phyloP scores from a whole-genome alignment of 2,329 filamentous ascomycete genomes.

The Rachicladosporium sp. region DNA sequence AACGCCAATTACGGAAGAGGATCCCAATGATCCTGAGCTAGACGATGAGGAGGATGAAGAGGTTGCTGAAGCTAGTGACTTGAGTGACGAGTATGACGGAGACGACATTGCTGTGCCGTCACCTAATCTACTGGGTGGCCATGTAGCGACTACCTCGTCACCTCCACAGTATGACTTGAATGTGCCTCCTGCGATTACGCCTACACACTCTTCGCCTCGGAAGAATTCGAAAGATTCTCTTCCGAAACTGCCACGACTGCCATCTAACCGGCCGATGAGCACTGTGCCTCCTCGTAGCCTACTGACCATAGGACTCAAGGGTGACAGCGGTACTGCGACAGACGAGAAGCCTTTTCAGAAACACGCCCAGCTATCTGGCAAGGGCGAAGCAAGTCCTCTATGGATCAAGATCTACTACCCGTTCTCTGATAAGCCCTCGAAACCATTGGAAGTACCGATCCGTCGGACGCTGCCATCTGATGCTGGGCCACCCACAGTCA shows the following conservation, averaged over 20 bases:
- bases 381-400: constrained; percentile 65
- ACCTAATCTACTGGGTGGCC: constrained; percentile 53
- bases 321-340: constrained; percentile 5
- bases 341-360: constrained; percentile 60
- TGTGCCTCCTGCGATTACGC: constrained; percentile 30
- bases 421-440: constrained; percentile 52
- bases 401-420: constrained; percentile 67
- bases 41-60: constrained; percentile 28
- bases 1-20: constrained; percentile 35
- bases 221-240: constrained; percentile 47
- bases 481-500: constrained; percentile 55
- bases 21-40: constrained; percentile 22
- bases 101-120: constrained; percentile 42
- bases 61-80: constrained; percentile 26
- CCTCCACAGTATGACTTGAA: constrained; percentile 23
- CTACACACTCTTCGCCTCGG: constrained; percentile 45
- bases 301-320: constrained; percentile 55
- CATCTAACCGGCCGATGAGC: constrained; percentile 61
- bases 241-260: constrained; percentile 51
- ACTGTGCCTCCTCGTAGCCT: constrained; percentile 58
- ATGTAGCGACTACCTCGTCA: constrained; percentile 41
- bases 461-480: constrained; percentile 57
- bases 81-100: constrained; percentile 48
- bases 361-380: constrained; percentile 64
- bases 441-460: constrained; percentile 60